Base-by-base conservation (phyloP, 352 stramenopile genomes). In the Pythium myriotylum region DNA sequence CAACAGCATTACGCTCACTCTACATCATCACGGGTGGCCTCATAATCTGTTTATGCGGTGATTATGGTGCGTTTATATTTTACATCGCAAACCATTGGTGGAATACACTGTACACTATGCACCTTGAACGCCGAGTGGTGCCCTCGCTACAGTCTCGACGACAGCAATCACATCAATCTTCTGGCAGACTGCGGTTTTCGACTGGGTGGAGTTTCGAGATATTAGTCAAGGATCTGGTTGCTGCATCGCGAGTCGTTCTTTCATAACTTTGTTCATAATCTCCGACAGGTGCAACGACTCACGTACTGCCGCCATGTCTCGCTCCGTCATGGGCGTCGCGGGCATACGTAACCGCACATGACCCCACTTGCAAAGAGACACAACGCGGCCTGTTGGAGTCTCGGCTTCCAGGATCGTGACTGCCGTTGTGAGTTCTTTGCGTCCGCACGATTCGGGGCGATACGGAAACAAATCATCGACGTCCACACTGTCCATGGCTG, bases 391-490 rank as follows among this genome's bases (percentile, higher is more conserved):
- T 2, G 22, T 50, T 19, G 29, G 26, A 0, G 41, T 60, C 32
- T 23, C 27, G 42, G 60, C 46, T 47, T 65, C 50, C 1, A 59
- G 54, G 17, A 70, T 54, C 43, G 56, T 49, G 4, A 62, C 24
- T 0, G 41, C 63, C 1, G 55, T 62, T 1, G 49, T 59, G 46
- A 65, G 51, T 20, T 70, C 63, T 48, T 62, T 62, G 17, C 63
- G 56, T 1, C 32, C 54, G 37, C 56, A 53, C 14, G 43, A 40
- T 0, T 62, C 40, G 6, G 63, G 14, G 16, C 43, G 55, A 37
- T 70, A 70, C 42, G 63, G 63, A n/a, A 65, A 65, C 9, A 65
- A 43, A 22, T 63, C 63, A 23, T 70, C 63, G 0, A 50, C 20
- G 46, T 70, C 56, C 9, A 70, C 51, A 17, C 33, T 62, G 33